Conservation (phyloP, 1,139 yeast species). For the Dujonia santamariae region DNA sequence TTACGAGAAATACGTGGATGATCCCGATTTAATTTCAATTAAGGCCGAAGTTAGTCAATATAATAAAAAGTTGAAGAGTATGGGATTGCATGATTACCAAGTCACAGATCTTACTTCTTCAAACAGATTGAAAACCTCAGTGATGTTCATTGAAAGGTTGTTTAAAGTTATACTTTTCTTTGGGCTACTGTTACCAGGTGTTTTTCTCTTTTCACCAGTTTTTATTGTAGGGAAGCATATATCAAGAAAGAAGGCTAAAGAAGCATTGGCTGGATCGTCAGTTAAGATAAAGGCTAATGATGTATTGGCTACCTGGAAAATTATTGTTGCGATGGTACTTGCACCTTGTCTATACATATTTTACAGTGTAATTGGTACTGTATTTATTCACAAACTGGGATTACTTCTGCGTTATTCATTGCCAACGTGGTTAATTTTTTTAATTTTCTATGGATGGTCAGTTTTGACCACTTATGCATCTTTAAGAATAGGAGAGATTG, state of each 20-base stretch:
- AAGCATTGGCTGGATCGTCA: conserved; percentile 40
- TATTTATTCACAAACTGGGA: conserved; percentile 21
- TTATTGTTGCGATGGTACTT: conserved; percentile 40
- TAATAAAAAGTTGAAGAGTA: conserved; percentile 28
- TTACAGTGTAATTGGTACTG: conserved; percentile 38
- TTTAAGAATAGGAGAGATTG: conserved; percentile 41
- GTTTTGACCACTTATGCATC: conserved; percentile 42
- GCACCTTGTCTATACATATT: conserved; percentile 44
- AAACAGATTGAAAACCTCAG: conserved; percentile 24
- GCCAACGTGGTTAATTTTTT: conserved; percentile 20
- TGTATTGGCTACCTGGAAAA: conserved; percentile 48
- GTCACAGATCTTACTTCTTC: conserved; percentile 32
- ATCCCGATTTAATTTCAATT: conserved; percentile 33
- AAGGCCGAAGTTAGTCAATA: conserved; percentile 34
- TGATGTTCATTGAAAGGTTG: conserved; percentile 26
- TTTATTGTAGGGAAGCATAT: conserved; percentile 36
- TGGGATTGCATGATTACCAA: conserved; percentile 45
- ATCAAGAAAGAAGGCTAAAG: conserved; percentile 34
- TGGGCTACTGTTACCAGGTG: conserved; percentile 41
- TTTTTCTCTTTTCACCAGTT: conserved; percentile 43
- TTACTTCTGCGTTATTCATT: conserved; percentile 5
- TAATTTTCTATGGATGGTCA: conserved; percentile 35
- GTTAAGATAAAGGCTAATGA: conserved; percentile 47
- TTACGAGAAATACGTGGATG: conserved; percentile 33
- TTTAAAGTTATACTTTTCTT: conserved; percentile 31